Conservation (phyloP, 2,329 filamentous ascomycete genomes). For the Sarocladium strictum region DNA sequence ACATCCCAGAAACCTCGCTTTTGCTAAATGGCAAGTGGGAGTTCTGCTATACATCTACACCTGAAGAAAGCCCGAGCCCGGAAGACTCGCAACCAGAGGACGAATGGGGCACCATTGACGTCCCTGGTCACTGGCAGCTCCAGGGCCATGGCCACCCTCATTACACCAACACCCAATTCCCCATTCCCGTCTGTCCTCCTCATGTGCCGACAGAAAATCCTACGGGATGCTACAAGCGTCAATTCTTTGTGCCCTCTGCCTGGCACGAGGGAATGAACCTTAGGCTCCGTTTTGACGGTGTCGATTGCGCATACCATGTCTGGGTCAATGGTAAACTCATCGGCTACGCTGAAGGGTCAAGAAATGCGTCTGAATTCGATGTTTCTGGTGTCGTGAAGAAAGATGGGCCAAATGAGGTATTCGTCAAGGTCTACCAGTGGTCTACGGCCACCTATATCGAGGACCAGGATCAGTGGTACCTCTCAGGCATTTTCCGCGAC, state of each 20-base stretch:
- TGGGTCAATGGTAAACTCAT: conserved; percentile 58
- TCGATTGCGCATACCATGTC: conserved; percentile 63
- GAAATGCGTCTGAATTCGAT: conserved; percentile 64
- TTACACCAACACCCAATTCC: conserved; percentile 61
- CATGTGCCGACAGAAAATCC: conserved; percentile 55
- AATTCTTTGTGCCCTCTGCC: conserved; percentile 43
- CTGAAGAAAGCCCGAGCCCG: conserved; percentile 38
- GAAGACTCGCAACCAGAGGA: conserved; percentile 15
- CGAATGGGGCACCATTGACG: conserved; percentile 40
- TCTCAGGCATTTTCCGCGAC: conserved; percentile 61
- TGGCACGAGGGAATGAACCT: conserved; percentile 42
- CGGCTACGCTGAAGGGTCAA: conserved; percentile 62
- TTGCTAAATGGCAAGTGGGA: conserved; percentile 47
- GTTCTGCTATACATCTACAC: conserved; percentile 44
- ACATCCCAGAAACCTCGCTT: conserved; percentile 32
- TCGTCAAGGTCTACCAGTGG: conserved; percentile 61
- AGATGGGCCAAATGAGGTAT: conserved; percentile 42
- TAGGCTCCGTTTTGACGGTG: conserved; percentile 60
- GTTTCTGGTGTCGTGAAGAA: conserved; percentile 42
- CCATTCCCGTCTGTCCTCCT: conserved; percentile 60
- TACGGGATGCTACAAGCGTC: conserved; percentile 53
- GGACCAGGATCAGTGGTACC: conserved; percentile 63
- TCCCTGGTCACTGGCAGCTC: conserved; percentile 63
- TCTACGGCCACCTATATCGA: conserved; percentile 63
- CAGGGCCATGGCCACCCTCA: conserved; percentile 60